These are phyloP conservation scores for Pezicula rhizophila DNA, from an alignment of 2,329 filamentous ascomycete genomes.

Conservation along the genomic window DNA sequence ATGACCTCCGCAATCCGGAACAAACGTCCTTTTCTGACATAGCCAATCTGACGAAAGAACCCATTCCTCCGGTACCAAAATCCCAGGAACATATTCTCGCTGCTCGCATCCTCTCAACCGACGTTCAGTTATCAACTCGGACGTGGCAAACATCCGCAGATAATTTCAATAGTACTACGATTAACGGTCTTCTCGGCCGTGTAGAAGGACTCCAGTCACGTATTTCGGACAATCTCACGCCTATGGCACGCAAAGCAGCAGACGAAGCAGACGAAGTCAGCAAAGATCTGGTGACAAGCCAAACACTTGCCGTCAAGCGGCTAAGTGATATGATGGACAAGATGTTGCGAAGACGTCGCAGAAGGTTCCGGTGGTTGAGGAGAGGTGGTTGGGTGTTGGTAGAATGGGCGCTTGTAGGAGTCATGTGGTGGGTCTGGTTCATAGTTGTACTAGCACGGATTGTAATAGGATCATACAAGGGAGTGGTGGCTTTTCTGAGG, in stretches of 20 bases:
- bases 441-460: conserved; percentile 72
- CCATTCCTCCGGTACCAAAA: conserved; percentile 14
- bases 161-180: conserved; percentile 49
- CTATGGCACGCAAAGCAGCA: conserved; percentile 59
- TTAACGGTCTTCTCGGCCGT: conserved; percentile 39
- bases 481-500: conserved; percentile 51
- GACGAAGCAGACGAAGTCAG: conserved; percentile 77
- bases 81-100: conserved; percentile 38
- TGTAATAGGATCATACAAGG: conserved; percentile 55
- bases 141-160: conserved; percentile 53
- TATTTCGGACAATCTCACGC: conserved; percentile 36
- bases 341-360: conserved; percentile 62
- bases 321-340: conserved; percentile 74
- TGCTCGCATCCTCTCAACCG: conserved; percentile 40
- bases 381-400: conserved; percentile 73
- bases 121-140: conserved; percentile 40
- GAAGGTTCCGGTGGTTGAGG: conserved; percentile 67
- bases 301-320: conserved; percentile 74
- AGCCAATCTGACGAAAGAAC: conserved; percentile 16
- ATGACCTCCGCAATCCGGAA: conserved; percentile 15
- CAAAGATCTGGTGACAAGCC: conserved; percentile 67
- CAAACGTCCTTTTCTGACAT: conserved; percentile 15
- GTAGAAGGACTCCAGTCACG: conserved; percentile 39
- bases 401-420: conserved; percentile 80
- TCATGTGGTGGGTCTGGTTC: conserved; percentile 95